These are phyloP conservation scores for Pseudisothecium myosuroides DNA, from an alignment of 225 moss, liverwort and hornwort species.

Conservation along the genomic window DNA sequence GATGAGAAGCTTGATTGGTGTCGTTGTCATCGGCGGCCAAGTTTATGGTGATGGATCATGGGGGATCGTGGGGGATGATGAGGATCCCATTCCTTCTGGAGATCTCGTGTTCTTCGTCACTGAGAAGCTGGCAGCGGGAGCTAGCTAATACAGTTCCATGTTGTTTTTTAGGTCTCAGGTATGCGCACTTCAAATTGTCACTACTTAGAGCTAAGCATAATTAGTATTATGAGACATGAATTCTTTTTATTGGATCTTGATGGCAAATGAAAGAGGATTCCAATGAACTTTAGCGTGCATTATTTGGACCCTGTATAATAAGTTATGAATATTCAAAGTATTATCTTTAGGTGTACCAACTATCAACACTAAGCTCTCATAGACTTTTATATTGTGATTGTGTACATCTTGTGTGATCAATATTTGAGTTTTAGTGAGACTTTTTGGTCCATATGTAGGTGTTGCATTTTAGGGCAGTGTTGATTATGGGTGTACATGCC, in stretches of 20 bases:
- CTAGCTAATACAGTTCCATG: accelerated
- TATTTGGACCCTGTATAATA: neutral
- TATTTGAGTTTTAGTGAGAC: neutral
- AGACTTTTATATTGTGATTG: neutral
- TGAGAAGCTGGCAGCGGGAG: accelerated
- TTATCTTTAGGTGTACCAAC: neutral
- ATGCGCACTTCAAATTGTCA: neutral
- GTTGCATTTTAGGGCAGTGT: neutral
- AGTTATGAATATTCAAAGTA: neutral
- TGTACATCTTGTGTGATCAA: neutral
- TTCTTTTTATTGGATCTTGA: neutral
- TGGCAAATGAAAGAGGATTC: neutral
- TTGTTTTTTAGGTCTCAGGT: neutral
- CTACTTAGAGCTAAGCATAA: neutral
- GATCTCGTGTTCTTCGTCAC: neutral
- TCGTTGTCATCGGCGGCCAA: neutral
- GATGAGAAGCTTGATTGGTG: neutral
- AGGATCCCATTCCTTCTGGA: too few species aligned
- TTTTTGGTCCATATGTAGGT: neutral
- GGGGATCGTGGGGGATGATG: too few species aligned
- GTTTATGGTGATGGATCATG: neutral
- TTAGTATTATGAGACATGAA: too few species aligned
- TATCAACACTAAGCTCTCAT: neutral
- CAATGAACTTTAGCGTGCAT: neutral
- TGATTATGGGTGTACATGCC: neutral